A percentile compares a stretch with the other conserved stretches of the same genome.
These are phyloP conservation scores for Rhinocladiella similis DNA, from an alignment of 2,329 filamentous ascomycete species.

Conservation along the genomic window DNA sequence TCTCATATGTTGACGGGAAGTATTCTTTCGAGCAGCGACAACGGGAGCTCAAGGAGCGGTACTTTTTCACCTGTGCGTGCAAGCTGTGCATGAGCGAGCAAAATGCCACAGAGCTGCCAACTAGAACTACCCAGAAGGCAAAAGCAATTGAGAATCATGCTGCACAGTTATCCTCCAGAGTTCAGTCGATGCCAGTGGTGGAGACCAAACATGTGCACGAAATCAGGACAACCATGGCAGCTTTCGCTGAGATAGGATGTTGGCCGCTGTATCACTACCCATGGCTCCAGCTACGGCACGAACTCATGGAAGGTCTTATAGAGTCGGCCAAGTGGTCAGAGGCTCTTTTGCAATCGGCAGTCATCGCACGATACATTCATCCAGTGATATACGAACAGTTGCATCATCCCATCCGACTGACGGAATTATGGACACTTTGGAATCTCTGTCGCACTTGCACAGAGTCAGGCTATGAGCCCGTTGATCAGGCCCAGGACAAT, in stretches of 20 bases:
- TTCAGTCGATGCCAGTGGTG: constrained; percentile 25
- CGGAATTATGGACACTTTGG: constrained; percentile 32
- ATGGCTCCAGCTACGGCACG: constrained; percentile 53
- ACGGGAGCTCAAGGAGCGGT: constrained; percentile 53
- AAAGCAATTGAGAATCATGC: constrained; percentile 16
- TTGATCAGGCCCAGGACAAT: neutral
- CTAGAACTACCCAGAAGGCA: neutral
- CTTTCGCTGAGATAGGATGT: constrained; percentile 40
- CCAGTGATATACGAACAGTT: constrained; percentile 51
- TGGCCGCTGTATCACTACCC: constrained; percentile 57
- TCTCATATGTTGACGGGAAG: constrained; percentile 62
- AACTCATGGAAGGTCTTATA: constrained; percentile 53
- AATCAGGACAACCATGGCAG: constrained; percentile 42
- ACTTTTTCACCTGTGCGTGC: constrained; percentile 62
- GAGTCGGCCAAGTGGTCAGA: constrained; percentile 42
- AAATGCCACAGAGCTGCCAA: neutral
- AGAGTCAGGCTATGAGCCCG: neutral
- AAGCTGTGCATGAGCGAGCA: constrained; percentile 6
- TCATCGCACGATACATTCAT: constrained; percentile 53
- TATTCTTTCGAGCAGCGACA: constrained; percentile 53
- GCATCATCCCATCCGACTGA: constrained; percentile 56
- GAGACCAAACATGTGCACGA: constrained; percentile 34
- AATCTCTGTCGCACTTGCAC: constrained; percentile 12
- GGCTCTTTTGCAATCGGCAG: constrained; percentile 53
- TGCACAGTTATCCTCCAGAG: constrained; percentile 30